phyloP scores from a whole-genome alignment of 768 basidiomycete genomes.

The Clathrus columnatus region DNA sequence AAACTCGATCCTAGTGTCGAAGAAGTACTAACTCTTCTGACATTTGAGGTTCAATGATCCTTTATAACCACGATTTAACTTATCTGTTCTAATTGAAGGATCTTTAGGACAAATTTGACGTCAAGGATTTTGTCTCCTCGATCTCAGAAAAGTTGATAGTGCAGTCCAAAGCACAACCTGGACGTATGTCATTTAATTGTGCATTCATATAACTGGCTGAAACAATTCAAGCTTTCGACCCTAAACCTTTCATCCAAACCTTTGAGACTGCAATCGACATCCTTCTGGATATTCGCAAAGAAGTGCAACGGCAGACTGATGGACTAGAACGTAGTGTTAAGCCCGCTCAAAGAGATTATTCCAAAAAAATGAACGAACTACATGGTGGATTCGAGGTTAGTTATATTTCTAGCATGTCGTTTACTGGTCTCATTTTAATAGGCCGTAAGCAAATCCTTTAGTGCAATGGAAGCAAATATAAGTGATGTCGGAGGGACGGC shows the following conservation, averaged over 20 bases:
- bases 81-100: constrained; percentile 36
- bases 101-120: constrained; percentile 76
- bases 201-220: background rate
- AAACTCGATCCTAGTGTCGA: constrained; percentile 41
- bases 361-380: constrained; percentile 86
- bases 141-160: constrained; percentile 84
- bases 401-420: constrained; percentile 1
- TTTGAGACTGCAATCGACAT: constrained; percentile 89
- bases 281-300: constrained; percentile 77
- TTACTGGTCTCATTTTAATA: constrained; percentile 24
- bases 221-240: constrained; percentile 67
- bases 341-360: constrained; percentile 86
- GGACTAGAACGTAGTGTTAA: constrained; percentile 88
- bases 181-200: constrained; percentile 48
- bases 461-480: constrained; percentile 84
- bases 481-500: constrained; percentile 91
- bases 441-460: constrained; percentile 83
- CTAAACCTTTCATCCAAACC: constrained; percentile 84
- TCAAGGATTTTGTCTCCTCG: constrained; percentile 79
- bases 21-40: constrained; percentile 29
- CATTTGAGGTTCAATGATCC: constrained; percentile 28
- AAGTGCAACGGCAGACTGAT: constrained; percentile 85
- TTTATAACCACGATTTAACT: background rate
- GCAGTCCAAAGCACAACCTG: constrained; percentile 74
- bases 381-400: constrained; percentile 90